A percentile compares a stretch with the other conserved stretches of the same genome.
Conservation (phyloP, 2,329 filamentous ascomycete species). For the Alternaria sp. region DNA sequence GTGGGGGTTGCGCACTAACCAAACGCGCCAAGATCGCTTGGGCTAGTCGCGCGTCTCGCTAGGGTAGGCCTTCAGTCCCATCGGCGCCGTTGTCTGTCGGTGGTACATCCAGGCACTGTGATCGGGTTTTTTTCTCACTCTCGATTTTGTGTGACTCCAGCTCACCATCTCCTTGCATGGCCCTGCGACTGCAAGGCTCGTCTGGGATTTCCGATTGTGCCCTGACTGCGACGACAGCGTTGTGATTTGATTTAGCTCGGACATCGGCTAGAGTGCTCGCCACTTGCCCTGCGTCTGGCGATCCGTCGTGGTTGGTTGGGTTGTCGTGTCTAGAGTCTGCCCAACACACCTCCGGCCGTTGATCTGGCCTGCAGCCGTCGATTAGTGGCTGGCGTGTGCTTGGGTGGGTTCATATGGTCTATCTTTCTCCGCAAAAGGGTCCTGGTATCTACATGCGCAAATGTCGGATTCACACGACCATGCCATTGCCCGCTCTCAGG, state of each 20-base stretch:
- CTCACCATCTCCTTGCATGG: not conserved
- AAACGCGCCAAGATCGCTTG: not conserved
- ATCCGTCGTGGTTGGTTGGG: not conserved
- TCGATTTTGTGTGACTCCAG: not conserved
- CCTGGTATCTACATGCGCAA: constrained; percentile 12
- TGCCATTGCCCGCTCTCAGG: constrained; percentile 20
- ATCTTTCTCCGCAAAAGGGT: constrained; percentile 13
- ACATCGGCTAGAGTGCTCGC: not conserved
- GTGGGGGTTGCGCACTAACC: not conserved
- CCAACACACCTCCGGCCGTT: not conserved
- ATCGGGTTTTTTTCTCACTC: not conserved
- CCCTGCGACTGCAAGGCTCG: not conserved
- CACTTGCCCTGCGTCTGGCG: not conserved
- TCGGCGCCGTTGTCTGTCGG: not conserved
- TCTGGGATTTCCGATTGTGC: not conserved
- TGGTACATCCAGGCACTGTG: not conserved
- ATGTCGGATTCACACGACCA: constrained; percentile 23
- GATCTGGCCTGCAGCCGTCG: not conserved
- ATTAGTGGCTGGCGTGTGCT: constrained; percentile 8
- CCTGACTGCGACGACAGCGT: not conserved
- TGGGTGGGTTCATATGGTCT: not conserved
- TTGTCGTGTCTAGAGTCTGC: not conserved
- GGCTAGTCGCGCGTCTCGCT: not conserved
- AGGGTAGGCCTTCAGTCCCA: not conserved
- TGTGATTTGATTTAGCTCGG: not conserved